Percentiles rank a stretch among this genome's conserved stretches.
These are phyloP conservation scores for Candida berthetii DNA, from an alignment of 805 yeast genomes.

Conservation along the genomic window DNA sequence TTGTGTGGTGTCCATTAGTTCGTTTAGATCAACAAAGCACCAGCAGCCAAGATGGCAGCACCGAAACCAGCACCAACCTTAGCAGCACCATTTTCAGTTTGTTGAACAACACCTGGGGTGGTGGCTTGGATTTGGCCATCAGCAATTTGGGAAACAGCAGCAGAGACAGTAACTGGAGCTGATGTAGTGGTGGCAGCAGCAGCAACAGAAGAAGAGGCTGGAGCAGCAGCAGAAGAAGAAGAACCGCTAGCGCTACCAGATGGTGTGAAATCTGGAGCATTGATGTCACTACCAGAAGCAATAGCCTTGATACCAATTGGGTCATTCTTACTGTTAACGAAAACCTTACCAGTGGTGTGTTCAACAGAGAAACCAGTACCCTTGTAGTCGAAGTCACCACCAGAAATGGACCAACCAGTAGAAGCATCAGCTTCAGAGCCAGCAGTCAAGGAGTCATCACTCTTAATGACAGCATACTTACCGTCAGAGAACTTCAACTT, in stretches of 20 bases:
- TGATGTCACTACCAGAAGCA: conserved; percentile 19
- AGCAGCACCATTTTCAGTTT: conserved; percentile 21
- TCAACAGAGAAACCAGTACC: conserved; percentile 25
- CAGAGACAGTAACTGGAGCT: neutral
- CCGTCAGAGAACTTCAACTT: conserved; percentile 22
- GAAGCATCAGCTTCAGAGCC: conserved; percentile 25
- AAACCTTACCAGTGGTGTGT: conserved; percentile 7
- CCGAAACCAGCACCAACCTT: conserved; percentile 14
- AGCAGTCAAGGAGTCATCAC: conserved; percentile 14
- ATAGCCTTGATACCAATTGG: conserved; percentile 11
- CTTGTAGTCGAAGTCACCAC: conserved; percentile 29
- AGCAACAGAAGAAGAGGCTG: conserved; percentile 1
- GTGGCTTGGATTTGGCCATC: neutral
- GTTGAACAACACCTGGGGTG: conserved; percentile 1
- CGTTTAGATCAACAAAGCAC: conserved; percentile 22
- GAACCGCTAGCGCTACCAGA: conserved; percentile 1
- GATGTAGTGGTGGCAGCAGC: neutral
- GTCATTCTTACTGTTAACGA: conserved; percentile 5
- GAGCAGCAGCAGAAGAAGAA: conserved; percentile 4
- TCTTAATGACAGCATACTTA: conserved; percentile 20
- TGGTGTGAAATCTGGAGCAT: conserved; percentile 3
- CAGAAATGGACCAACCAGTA: conserved; percentile 31
- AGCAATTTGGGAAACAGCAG: conserved; percentile 1
- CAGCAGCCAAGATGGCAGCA: conserved; percentile 24
- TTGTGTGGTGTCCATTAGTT: too few relatives aligned